Base-by-base conservation (phyloP, 2,329 filamentous ascomycete species). In the Colletotrichum sp. region DNA sequence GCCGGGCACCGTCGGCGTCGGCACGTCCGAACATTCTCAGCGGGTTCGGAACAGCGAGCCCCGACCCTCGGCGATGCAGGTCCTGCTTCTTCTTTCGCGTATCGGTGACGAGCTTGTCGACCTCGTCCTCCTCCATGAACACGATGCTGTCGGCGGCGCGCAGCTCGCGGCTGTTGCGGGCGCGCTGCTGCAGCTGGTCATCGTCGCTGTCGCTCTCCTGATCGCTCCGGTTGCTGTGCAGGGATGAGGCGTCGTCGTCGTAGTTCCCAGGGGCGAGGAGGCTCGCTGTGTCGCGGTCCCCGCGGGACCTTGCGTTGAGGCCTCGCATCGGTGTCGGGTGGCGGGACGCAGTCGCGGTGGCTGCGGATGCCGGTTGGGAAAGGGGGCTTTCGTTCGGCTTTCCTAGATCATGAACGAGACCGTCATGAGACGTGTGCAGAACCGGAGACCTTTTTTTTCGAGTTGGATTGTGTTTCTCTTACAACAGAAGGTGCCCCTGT, bases 191-290 rank as follows among this genome's bases (percentile, higher is more conserved):
- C 69, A 94, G 87, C 80, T 94, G 88, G 82, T 95, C 93, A 82
- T 95, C 94, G 78, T 95, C 93, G 84, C 92, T 94, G 81, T 95
- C 94, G 73, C 92, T 93, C 81, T 95, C 93, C 82, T 95, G 93
- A 80, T 94, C 93, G 85, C 90, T 92, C 77, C 90, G 90, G 79
- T 89, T 92, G 79, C 89, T 92, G 79, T 92, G 90, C 56, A 95
- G 85, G 8, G 93, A 94, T 14, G 90, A 86, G 69, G 92, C 92
- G 83, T 95, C 94, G 79, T 92, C 92, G 78, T 94, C 93, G 86
- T 94, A 93, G 63, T 87, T 89, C 76, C 87, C 83, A 55, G 92
- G 92, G 14, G 92, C 93, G 62, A 94, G 90, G 63, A 94, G 87
- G 61, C 88, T 89, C 66, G 79, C 78, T 72, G 82, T 81, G 78